Evolutionary conservation across 352 stramenopile genomes (phyloP), one percentile per base, ranked within the genome.

Genomic region (Phytophthora sp.): DNA sequence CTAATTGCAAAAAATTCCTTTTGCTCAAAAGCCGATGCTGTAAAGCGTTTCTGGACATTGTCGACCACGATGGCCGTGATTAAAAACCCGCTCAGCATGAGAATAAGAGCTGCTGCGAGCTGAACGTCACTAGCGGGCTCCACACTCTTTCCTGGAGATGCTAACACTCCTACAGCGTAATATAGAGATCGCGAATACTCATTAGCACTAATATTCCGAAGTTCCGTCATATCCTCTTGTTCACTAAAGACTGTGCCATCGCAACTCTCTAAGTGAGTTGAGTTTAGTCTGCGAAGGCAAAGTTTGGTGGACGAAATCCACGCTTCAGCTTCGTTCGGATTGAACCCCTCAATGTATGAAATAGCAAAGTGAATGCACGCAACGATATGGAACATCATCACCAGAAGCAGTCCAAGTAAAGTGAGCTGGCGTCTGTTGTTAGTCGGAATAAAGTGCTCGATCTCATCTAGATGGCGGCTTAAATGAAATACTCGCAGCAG

Each of bases 41-140:
- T 88, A 39, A 88, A 76, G 2, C 69, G 66, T 23, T 82, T 79
- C 39, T 88, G 78, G 2, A 85, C 73, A 13, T 78, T 62, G 44
- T 84, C 70, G 21, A 85, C 74, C 13, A 77, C 69, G 7, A 79
- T 76, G 0, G 71, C 32, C 2, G 82, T 55, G 28, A 88, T 69
- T 2, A 77, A 57, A 18, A 80, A 65, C 3, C 66, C 59, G 3
- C 39, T 82, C 2, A 82, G 54, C 73, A 85, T 85, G 20, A 80
- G 76, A 0, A 74, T 3, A 3, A 84, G 50, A 1, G 69, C 71
- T 26, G 74, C 62, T 9, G 52, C 34, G 31, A 76, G 56, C 48
- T 88, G 62, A 3, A 66, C 10, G 10, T 74, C 60, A 5, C 38
- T 84, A 8, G 61, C 37, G 3, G 79, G 79, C 53, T 86, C 74